These are phyloP conservation scores for Suillus alpinus DNA, from an alignment of 768 basidiomycete genomes.

Conservation along the genomic window DNA sequence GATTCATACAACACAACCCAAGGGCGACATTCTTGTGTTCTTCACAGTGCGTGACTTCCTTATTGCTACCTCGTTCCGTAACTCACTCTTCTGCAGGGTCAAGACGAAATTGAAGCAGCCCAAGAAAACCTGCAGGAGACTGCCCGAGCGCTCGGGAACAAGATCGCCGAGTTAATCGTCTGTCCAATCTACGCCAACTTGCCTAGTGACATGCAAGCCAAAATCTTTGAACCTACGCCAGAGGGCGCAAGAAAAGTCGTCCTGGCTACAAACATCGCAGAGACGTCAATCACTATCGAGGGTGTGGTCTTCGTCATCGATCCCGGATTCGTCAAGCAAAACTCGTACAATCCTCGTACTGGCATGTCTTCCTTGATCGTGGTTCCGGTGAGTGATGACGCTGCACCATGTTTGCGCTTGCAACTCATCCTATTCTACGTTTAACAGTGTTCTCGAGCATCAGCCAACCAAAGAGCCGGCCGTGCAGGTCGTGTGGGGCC, in stretches of 20 bases:
- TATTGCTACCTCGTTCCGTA: neutral
- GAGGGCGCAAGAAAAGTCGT: conserved; percentile 97
- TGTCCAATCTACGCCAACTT: conserved; percentile 99
- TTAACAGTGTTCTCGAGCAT: conserved; percentile 87
- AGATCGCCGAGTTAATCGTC: conserved; percentile 89
- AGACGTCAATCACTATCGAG: conserved; percentile 98
- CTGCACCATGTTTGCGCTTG: neutral
- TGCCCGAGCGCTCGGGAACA: conserved; percentile 90
- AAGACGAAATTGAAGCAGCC: conserved; percentile 98
- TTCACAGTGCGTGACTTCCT: conserved; percentile 63
- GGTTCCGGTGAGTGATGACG: conserved; percentile 71
- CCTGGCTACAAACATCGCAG: conserved; percentile 98
- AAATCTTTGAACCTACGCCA: conserved; percentile 99
- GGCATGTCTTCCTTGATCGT: conserved; percentile 98
- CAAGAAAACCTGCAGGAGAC: conserved; percentile 97
- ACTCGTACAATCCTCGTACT: conserved; percentile 96
- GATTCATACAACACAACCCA: conserved; percentile 97
- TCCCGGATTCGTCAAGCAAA: conserved; percentile 99
- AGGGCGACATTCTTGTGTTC: conserved; percentile 97
- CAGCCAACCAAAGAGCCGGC: conserved; percentile 95
- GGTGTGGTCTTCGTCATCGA: conserved; percentile 99
- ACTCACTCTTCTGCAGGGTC: conserved; percentile 50
- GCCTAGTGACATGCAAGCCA: conserved; percentile 99
- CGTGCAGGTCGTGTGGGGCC: conserved; percentile 97
- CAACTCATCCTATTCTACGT: neutral